Evolutionary conservation across 805 yeast genomes (phyloP).

Genomic region (Cyberlindnera samutprakarnensis): DNA sequence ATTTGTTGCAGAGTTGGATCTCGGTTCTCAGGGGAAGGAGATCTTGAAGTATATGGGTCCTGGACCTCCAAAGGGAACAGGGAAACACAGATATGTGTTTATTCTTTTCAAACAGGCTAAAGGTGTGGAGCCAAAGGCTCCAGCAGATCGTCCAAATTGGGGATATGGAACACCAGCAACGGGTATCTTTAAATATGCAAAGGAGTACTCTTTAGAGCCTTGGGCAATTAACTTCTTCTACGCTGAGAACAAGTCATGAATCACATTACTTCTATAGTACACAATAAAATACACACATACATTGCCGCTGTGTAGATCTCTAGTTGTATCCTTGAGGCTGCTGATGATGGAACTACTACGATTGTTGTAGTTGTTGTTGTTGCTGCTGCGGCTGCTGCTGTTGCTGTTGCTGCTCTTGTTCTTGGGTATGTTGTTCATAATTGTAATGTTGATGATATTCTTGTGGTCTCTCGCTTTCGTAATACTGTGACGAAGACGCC

Average conservation of each 20-base stretch:
- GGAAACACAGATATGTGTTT: constrained; percentile 82
- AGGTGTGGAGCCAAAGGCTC: constrained; percentile 24
- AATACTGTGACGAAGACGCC: no score
- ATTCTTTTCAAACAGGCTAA: constrained; percentile 58
- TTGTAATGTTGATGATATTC: no score
- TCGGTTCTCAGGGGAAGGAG: constrained; percentile 30
- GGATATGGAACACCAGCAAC: constrained; percentile 77
- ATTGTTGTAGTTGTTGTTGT: constrained; percentile 2
- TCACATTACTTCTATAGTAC: constrained; percentile 1
- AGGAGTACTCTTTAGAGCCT: constrained; percentile 52
- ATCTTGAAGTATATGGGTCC: constrained; percentile 68
- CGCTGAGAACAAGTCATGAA: constrained; percentile 47
- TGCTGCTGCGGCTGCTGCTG: constrained; percentile 1
- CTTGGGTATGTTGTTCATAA: background rate
- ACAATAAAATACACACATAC: constrained; percentile 1
- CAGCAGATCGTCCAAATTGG: constrained; percentile 65
- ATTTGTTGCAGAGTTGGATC: constrained; percentile 29
- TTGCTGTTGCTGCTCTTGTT: background rate
- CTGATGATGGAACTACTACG: background rate
- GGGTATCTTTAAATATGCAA: constrained; percentile 73
- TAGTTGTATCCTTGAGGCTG: no score
- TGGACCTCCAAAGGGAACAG: constrained; percentile 84
- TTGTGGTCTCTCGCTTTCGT: constrained; percentile 1
- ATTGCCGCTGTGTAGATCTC: no score
- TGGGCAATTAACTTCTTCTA: constrained; percentile 76